Evolutionary conservation across 2,329 filamentous ascomycete species (phyloP), one percentile per base, ranked within the genome.

Genomic region (Dothideomycetes sp.): DNA sequence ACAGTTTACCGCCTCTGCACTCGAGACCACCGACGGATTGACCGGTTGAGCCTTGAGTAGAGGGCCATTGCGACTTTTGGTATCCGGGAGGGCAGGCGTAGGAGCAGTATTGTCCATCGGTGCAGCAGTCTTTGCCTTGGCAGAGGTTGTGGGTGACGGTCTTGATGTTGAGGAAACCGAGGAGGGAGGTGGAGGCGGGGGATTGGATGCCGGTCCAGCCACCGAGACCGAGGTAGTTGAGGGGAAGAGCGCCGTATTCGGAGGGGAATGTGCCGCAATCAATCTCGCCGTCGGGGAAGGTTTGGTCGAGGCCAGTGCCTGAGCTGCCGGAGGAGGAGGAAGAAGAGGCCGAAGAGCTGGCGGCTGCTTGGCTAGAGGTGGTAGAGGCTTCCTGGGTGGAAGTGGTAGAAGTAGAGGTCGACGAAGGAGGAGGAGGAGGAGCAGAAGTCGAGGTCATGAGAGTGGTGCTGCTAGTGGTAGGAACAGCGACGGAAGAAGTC

Each of bases 71-170:
- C 3, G 82, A 74, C 75, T 95, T 95, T 62, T 91, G 79, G 64
- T 91, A 94, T 32, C 89, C 89, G 19, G 79, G 65, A n/a, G 85
- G 83, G 70, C 91, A 98, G 43, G 85, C 80, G 57, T 96, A 96
- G 2, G 88, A 94, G 72, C 89, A 95, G 71, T 88, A 87, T 44
- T 70, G 65, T 34, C 78, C 80, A 8, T 69, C 53, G 7, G 54
- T 60, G 65, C 85, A 89, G 45, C 62, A 63, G 12, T 75, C 64
- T 12, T 80, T 82, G 13, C 66, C 58, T 7, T 46, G 42, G 45
- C 64, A 66, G 33, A 79, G 62, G 18, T 73, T 77, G 28, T 78
- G 79, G 37, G 74, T 68, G 46, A 88, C 85, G 45, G 74, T 73
- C 58, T 65, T 69, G 56, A 93, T 81, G 35, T 72, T 55, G 11